These are phyloP conservation scores for Crithidia fasciculata DNA, from an alignment of 208 protist species.

Conservation along the genomic window DNA sequence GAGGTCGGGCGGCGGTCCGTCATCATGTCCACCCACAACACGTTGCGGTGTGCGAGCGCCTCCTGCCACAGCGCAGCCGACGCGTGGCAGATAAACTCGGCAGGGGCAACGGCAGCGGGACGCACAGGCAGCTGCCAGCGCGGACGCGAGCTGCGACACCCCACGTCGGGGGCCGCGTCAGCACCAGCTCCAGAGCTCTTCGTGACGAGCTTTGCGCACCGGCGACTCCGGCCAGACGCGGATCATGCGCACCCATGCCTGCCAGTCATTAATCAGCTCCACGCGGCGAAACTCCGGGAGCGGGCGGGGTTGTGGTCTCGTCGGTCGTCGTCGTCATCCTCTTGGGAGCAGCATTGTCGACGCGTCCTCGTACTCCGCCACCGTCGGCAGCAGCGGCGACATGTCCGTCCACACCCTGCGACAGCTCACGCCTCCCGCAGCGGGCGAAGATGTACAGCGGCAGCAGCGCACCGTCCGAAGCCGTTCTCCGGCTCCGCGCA, in stretches of 20 bases:
- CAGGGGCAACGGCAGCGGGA: constrained; percentile 2
- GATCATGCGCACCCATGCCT: background rate
- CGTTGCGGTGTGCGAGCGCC: constrained; percentile 20
- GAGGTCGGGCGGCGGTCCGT: constrained; percentile 24
- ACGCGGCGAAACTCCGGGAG: background rate
- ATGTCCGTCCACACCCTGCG: background rate
- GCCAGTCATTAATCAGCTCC: background rate
- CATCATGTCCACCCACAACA: constrained; percentile 24
- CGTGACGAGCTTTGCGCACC: background rate
- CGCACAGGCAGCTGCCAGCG: constrained; percentile 10
- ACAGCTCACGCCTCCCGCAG: constrained; percentile 8
- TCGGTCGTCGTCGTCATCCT: no score
- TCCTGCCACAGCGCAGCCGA: constrained; percentile 29
- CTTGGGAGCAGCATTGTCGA: background rate
- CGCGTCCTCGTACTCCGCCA: constrained; percentile 17
- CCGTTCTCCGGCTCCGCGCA: constrained; percentile 8
- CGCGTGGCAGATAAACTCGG: constrained; percentile 15
- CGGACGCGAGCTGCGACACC: constrained; percentile 10
- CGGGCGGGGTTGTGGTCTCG: no score
- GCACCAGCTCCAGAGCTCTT: background rate
- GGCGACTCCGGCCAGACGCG: constrained; percentile 1
- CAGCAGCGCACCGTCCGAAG: constrained; percentile 14
- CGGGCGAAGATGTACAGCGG: constrained; percentile 18
- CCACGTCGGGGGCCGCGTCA: background rate
- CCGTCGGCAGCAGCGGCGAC: constrained; percentile 16